Evolutionary conservation across 768 basidiomycete genomes (phyloP).

Genomic region (Gautieria morchelliformis): DNA sequence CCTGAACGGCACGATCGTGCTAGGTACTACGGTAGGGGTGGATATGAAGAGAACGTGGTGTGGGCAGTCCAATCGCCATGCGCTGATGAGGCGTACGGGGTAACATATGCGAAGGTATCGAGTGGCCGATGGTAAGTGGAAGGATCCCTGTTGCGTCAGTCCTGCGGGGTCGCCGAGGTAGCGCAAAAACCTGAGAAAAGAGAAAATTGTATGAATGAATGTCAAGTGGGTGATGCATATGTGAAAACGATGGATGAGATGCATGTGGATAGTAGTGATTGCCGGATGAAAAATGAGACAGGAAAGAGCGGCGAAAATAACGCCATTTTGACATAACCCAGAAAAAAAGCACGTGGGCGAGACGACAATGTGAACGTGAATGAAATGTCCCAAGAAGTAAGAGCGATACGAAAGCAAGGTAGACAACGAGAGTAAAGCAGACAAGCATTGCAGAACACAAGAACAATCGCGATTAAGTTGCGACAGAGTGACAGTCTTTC

Average conservation of each 20-base stretch:
- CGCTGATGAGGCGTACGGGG: constrained; percentile 4
- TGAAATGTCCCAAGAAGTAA: background rate
- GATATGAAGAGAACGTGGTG: background rate
- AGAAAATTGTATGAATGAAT: constrained; percentile 2
- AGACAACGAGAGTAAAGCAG: background rate
- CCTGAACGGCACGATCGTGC: background rate
- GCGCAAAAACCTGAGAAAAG: background rate
- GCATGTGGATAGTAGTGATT: constrained; percentile 1
- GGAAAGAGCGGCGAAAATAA: background rate
- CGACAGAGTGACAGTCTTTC: background rate
- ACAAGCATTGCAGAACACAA: background rate
- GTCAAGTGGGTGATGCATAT: constrained; percentile 2
- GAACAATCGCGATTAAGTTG: background rate
- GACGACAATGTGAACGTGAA: background rate
- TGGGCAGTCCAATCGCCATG: constrained; percentile 4
- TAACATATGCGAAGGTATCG: constrained; percentile 10
- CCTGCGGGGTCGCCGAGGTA: background rate
- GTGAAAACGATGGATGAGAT: background rate
- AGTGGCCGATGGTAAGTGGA: background rate
- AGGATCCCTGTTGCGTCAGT: background rate
- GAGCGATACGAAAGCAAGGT: constrained; percentile 4
- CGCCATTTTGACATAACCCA: background rate
- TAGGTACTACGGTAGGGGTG: background rate
- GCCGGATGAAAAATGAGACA: background rate
- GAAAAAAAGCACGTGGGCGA: background rate